These are phyloP conservation scores for Suillus brevipes DNA, from an alignment of 768 basidiomycete genomes.

Conservation along the genomic window DNA sequence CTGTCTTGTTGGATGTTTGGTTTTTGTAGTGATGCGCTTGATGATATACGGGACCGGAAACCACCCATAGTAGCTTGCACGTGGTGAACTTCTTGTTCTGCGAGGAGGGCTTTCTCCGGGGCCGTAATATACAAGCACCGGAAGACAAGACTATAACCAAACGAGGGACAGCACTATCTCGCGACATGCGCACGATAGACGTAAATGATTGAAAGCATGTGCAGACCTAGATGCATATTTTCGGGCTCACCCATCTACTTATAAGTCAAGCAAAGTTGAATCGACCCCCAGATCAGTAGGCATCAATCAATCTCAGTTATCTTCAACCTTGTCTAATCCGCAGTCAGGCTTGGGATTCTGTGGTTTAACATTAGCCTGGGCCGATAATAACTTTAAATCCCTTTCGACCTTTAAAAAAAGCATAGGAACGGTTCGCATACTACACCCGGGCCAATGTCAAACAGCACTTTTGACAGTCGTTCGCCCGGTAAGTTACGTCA, in stretches of 20 bases:
- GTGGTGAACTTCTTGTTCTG: background rate
- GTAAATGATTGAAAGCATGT: background rate
- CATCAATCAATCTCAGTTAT: background rate
- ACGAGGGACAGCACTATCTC: background rate
- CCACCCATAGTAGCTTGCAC: background rate
- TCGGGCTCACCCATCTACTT: background rate
- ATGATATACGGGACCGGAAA: background rate
- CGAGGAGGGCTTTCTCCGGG: background rate
- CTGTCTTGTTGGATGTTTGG: background rate
- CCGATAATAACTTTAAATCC: background rate
- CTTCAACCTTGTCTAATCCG: background rate
- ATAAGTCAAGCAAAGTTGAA: background rate
- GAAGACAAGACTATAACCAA: background rate
- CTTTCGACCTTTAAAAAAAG: background rate
- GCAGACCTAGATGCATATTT: background rate
- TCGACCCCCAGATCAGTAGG: background rate
- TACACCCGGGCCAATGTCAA: too few species aligned
- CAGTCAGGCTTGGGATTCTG: background rate
- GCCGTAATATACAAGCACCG: background rate
- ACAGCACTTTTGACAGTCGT: background rate
- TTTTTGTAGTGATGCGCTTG: background rate
- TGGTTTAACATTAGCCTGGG: background rate
- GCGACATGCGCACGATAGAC: background rate
- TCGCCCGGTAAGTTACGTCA: background rate
- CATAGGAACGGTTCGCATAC: background rate